phyloP scores from a whole-genome alignment of 371 early-diverging fungal species.

The Lichtheimia corymbifera region DNA sequence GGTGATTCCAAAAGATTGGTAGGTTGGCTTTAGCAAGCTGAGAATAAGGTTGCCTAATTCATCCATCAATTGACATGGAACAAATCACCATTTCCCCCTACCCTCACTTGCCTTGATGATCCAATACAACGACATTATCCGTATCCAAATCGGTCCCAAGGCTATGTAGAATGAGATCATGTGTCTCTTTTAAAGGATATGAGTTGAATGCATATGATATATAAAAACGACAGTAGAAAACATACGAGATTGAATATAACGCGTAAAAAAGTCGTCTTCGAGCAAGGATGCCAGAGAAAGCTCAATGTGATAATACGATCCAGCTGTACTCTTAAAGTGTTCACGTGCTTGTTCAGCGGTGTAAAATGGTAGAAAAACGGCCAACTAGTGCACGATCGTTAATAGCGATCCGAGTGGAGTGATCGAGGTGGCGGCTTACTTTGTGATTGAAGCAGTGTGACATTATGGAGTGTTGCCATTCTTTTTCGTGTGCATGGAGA shows the following conservation, averaged over 20 bases:
- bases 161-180: conserved; percentile 34
- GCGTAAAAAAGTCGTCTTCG: conserved; percentile 28
- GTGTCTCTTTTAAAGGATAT: conserved; percentile 14
- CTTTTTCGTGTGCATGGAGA: conserved; percentile 21
- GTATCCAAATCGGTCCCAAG: conserved; percentile 51
- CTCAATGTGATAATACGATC: conserved; percentile 37
- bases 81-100: neutral
- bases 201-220: neutral
- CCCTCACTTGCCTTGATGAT: conserved; percentile 37
- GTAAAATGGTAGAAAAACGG: conserved; percentile 30
- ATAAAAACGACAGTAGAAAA: neutral
- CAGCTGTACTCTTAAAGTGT: conserved; percentile 18
- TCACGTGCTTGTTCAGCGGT: conserved; percentile 23
- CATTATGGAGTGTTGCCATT: conserved; percentile 36
- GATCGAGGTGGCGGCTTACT: conserved; percentile 26
- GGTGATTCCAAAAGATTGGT: conserved; percentile 58
- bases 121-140: conserved; percentile 53
- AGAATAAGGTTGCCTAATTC: conserved; percentile 41
- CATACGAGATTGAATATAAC: conserved; percentile 34
- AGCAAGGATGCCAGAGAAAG: conserved; percentile 33
- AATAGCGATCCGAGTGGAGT: neutral
- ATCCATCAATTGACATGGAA: neutral
- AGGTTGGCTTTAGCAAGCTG: conserved; percentile 57
- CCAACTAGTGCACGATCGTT: conserved; percentile 13
- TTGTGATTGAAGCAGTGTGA: conserved; percentile 57